A percentile compares a stretch with the other conserved stretches of the same genome.
phyloP scores from a whole-genome alignment of 2,329 filamentous ascomycete species.

The Corinectria fuckeliana region DNA sequence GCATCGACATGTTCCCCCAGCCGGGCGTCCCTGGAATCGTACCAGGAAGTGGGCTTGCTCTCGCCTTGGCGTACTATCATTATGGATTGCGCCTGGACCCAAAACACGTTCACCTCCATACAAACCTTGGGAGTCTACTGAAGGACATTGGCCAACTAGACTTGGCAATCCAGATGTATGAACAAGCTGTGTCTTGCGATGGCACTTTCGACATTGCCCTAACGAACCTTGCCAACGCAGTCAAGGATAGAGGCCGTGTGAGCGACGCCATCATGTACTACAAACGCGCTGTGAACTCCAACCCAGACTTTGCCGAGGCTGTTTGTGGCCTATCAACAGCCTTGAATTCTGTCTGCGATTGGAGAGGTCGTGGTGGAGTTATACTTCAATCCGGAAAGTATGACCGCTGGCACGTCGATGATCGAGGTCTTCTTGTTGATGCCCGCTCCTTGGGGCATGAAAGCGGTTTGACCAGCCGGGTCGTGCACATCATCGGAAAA shows the following conservation, averaged over 20 bases:
- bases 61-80: slow-evolving; percentile 93
- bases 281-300: slow-evolving; percentile 86
- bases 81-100: slow-evolving; percentile 88
- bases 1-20: slow-evolving; percentile 27
- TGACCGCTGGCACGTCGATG: slow-evolving; percentile 94
- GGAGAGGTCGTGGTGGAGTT: slow-evolving; percentile 88
- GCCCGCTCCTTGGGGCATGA: slow-evolving; percentile 64
- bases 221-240: slow-evolving; percentile 94
- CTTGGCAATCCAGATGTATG: slow-evolving; percentile 95
- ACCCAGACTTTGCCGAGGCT: slow-evolving; percentile 94
- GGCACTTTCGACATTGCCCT: slow-evolving; percentile 95
- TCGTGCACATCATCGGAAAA: slow-evolving; percentile 87
- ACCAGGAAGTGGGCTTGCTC: slow-evolving; percentile 83
- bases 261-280: slow-evolving; percentile 94
- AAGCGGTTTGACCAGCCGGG: slow-evolving; percentile 86
- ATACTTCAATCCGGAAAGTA: slow-evolving; percentile 73
- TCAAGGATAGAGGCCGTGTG: slow-evolving; percentile 94
- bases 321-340: slow-evolving; percentile 96
- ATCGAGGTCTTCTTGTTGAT: slow-evolving; percentile 81
- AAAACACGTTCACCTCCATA: slow-evolving; percentile 94
- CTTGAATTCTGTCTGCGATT: slow-evolving; percentile 94
- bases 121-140: slow-evolving; percentile 90
- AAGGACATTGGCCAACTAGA: slow-evolving; percentile 96
- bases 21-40: slow-evolving; percentile 75
- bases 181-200: slow-evolving; percentile 90